Evolutionary conservation across 2,329 filamentous ascomycete species (phyloP), one percentile per base, ranked within the genome.

Genomic region (Sphaceloma murrayae): DNA sequence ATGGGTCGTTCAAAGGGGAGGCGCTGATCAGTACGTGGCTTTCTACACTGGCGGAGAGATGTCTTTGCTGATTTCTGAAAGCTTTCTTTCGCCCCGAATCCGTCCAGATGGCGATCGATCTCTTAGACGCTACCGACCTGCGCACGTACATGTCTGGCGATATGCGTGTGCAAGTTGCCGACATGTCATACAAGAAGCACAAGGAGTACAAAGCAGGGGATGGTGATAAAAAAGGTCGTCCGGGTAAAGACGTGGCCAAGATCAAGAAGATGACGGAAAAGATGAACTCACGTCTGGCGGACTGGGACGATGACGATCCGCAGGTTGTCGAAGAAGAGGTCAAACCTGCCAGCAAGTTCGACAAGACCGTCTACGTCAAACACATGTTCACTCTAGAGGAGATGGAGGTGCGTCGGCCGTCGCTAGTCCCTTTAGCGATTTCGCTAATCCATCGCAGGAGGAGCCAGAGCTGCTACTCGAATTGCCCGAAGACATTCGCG

Each of bases 1-100:
- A 80, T 1, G 91, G 87, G 14, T 75, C 78, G 11, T 94, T 94
- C 72, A 96, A 95, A 60, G 91, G 91, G 49, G 88, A 96, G 59
- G 88, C 85, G 2, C 72, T 98, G 22, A 71, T 98, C 46, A 57
- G 58, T 60, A 49, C 39, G 53, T 51, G 10, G 10, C 3, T 29
- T 24, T 3, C 21, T 19, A 3, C 11, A 11, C 31, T 30, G 10
- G 16, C 19, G 30, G 21, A 19, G 34, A 11, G 17, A 9, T 34
- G 17, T 13, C 11, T 18, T 49, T 47, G 34, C 33, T 49, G 16
- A 48, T 31, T 8, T 5, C 9, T 18, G 9, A 11, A 39, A 45
- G 85, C 96, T 26, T 98, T 93, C 66, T 95, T 94, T 73, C 85
- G 91, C 54, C 83, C 87, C 0, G 87, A 94, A 58, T 93, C 85